Percentiles rank a stretch among this genome's conserved stretches.
Conservation (phyloP, 495 filamentous ascomycete species). For the Thermothielavioides terrestris region DNA sequence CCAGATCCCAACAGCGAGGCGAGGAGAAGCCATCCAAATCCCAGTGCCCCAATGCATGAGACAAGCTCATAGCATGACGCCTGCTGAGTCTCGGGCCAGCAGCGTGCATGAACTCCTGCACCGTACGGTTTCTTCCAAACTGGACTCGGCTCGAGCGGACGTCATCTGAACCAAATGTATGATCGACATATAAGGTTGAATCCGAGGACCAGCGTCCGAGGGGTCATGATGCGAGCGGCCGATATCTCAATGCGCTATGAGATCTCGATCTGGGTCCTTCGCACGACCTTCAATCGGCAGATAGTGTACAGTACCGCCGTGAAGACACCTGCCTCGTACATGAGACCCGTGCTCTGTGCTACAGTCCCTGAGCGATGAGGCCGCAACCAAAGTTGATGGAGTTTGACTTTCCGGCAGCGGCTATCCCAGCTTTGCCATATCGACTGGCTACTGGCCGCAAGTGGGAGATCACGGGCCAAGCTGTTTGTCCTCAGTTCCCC, state of each 20-base stretch:
- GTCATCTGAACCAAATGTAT: neutral
- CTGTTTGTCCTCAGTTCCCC: neutral
- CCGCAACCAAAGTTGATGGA: neutral
- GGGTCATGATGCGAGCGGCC: neutral
- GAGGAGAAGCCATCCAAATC: neutral
- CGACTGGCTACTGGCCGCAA: too few species aligned
- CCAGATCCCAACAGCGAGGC: too few species aligned
- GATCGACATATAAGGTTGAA: slow-evolving; percentile 3
- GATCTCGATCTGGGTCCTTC: too few species aligned
- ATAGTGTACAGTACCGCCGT: too few species aligned
- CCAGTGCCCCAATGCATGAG: neutral
- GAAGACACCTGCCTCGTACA: too few species aligned
- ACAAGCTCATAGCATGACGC: neutral
- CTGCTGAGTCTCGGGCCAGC: neutral
- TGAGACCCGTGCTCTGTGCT: too few species aligned
- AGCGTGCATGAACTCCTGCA: neutral
- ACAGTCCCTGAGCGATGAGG: too few species aligned
- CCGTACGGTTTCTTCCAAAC: too few species aligned
- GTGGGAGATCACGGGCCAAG: neutral
- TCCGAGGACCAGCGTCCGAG: too few species aligned
- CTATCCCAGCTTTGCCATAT: neutral
- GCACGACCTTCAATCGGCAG: too few species aligned
- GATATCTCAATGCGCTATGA: neutral
- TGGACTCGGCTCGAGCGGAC: neutral
- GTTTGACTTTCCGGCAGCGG: neutral